These are phyloP conservation scores for Penicillium herquei DNA, from an alignment of 495 filamentous ascomycete species.

Conservation along the genomic window DNA sequence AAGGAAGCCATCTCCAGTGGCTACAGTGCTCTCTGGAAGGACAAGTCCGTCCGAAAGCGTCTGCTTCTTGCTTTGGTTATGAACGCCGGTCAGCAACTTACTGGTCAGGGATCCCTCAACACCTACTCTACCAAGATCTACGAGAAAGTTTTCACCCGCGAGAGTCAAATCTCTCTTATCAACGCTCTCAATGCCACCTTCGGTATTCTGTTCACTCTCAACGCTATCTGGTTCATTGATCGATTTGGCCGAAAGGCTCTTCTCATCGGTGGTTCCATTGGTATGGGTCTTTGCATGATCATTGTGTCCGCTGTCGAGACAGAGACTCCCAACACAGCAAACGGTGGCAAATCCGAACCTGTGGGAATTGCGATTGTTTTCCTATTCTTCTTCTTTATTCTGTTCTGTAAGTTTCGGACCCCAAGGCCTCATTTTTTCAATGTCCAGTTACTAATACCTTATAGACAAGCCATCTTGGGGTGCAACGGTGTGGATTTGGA, in stretches of 20 bases:
- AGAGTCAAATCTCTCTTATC: constrained; percentile 60
- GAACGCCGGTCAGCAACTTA: constrained; percentile 62
- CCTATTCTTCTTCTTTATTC: constrained; percentile 61
- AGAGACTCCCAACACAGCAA: constrained; percentile 46
- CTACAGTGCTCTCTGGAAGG: constrained; percentile 59
- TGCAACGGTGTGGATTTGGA: constrained; percentile 67
- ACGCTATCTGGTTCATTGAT: constrained; percentile 69
- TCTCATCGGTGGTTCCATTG: constrained; percentile 64
- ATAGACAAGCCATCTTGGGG: constrained; percentile 65
- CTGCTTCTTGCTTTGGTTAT: constrained; percentile 52
- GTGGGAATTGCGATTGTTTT: constrained; percentile 65
- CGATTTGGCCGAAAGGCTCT: constrained; percentile 67
- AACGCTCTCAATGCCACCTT: constrained; percentile 72
- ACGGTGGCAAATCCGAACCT: constrained; percentile 50
- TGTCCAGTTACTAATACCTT: constrained; percentile 12
- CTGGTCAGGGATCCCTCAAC: constrained; percentile 62
- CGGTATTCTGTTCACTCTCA: constrained; percentile 61
- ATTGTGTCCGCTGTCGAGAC: constrained; percentile 65
- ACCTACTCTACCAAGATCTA: constrained; percentile 63
- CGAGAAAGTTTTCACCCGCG: constrained; percentile 57
- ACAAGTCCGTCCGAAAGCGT: constrained; percentile 58
- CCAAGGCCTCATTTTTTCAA: neutral
- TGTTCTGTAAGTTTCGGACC: constrained; percentile 53
- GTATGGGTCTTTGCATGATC: constrained; percentile 69
- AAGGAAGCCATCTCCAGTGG: constrained; percentile 57